Evolutionary conservation across 2,329 filamentous ascomycete species (phyloP), one percentile per base, ranked within the genome.

Genomic region (Lasiodiplodia hormozganensis): DNA sequence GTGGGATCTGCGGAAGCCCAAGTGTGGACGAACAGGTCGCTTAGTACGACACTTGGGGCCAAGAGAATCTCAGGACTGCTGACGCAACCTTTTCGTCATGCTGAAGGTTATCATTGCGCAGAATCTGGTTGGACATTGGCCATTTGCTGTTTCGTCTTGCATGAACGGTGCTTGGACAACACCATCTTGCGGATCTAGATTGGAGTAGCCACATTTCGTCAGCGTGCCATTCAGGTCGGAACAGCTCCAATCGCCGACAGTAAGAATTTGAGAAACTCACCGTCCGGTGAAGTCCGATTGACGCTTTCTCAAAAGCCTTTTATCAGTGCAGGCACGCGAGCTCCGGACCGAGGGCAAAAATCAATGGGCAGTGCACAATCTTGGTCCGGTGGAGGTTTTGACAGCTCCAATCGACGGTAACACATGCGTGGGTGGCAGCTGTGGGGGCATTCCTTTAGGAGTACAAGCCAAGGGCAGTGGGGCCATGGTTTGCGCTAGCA

Each of bases 21-120:
- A 10, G n/a, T 21, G n/a, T 4, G n/a, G 40, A 47, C 40, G 38
- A 40, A 40, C 12, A 16, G 12, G 16, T 18, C 40, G 43, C 43
- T 47, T 47, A 47, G n/a, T 10, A 47, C 18, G 16, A n/a, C 18
- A n/a, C 40, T 7, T 28, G 28, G 4, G 31, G 31, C 31, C 31
- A 34, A 34, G 31, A 7, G 31, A 34, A 34, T 47, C 18, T 11
- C n/a, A 16, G 28, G 34, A 18, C 31, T 56, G 4, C 54, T 58
- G 54, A 58, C 36, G 54, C 54, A 40, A 58, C n/a, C 3, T 21
- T 10, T 36, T 40, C 54, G 54, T 58, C 54, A 58, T 58, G 10
- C 21, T 11, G 21, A 58, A 31, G n/a, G 4, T 14, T 40, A 11
- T 14, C 25, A 11, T 25, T 38, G 34, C 18, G 10, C 36, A 56